A percentile compares a stretch with the other conserved stretches of the same genome.
These are phyloP conservation scores for Scytalidium sp. DNA, from an alignment of 2,329 filamentous ascomycete genomes.

Conservation along the genomic window DNA sequence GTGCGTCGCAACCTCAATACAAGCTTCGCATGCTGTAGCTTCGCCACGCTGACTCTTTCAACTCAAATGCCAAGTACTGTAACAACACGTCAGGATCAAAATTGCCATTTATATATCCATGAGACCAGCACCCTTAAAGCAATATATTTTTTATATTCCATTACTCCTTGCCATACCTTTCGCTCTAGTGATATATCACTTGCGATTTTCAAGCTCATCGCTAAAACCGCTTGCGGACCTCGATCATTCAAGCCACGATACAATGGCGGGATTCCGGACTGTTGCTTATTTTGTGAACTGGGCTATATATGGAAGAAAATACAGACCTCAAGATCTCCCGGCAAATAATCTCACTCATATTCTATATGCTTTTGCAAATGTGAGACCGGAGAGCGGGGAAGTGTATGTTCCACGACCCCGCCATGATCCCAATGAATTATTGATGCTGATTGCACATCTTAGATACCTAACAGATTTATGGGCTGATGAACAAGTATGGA, in stretches of 20 bases:
- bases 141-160: constrained; percentile 11
- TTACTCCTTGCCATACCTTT: constrained; percentile 15
- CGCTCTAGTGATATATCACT: constrained; percentile 14
- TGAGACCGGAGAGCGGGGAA: constrained; percentile 74
- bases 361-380: constrained; percentile 88
- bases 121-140: constrained; percentile 18
- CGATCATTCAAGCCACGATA: constrained; percentile 7
- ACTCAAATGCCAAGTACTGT: not conserved
- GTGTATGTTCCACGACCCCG: constrained; percentile 46
- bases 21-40: constrained; percentile 1
- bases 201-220: constrained; percentile 7
- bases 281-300: constrained; percentile 56
- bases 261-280: constrained; percentile 52
- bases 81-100: not conserved
- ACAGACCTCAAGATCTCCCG: constrained; percentile 81
- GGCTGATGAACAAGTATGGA: constrained; percentile 65
- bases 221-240: constrained; percentile 5
- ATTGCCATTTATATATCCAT: not conserved
- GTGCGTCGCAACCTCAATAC: not conserved
- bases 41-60: constrained; percentile 1
- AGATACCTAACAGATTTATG: constrained; percentile 56
- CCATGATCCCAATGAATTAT: not conserved
- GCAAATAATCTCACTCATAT: constrained; percentile 81
- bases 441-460: not conserved
- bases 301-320: constrained; percentile 85